Conservation (phyloP, 345 rosid species). For the Boechera divaricarpa region DNA sequence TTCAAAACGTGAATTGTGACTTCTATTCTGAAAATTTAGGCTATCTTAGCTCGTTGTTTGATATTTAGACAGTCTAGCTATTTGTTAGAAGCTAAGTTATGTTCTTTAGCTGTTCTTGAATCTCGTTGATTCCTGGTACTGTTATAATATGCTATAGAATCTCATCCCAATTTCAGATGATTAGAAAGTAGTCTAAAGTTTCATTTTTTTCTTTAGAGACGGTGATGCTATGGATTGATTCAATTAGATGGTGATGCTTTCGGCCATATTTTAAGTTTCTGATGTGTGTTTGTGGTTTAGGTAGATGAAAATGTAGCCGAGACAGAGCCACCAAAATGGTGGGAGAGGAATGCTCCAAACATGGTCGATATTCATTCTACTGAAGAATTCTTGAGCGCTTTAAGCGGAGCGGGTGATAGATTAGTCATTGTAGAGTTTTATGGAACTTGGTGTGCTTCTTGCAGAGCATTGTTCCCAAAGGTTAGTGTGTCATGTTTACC, state of each 20-base stretch:
- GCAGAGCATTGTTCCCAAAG: slow-evolving; percentile 88
- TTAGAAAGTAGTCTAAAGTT: slow-evolving; percentile 16
- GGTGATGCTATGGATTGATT: slow-evolving; percentile 6
- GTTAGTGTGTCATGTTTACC: slow-evolving; percentile 41
- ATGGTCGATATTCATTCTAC: slow-evolving; percentile 93
- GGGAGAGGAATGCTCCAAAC: slow-evolving; percentile 88
- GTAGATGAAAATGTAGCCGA: slow-evolving; percentile 52
- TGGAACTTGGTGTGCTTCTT: slow-evolving; percentile 98
- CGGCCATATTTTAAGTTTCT: background rate
- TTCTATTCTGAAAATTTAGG: background rate
- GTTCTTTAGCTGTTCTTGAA: slow-evolving; percentile 11
- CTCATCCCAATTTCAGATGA: background rate
- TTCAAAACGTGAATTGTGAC: slow-evolving; percentile 11
- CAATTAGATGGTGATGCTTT: background rate
- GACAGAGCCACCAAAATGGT: slow-evolving; percentile 89
- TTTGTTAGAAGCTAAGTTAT: slow-evolving; percentile 17
- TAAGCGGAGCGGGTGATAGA: slow-evolving; percentile 78
- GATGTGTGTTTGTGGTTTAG: slow-evolving; percentile 37
- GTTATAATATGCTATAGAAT: background rate
- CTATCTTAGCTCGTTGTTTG: background rate
- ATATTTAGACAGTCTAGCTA: background rate
- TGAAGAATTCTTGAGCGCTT: slow-evolving; percentile 73
- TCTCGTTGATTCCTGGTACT: background rate
- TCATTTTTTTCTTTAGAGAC: background rate
- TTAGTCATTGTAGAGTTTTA: slow-evolving; percentile 93